Evolutionary conservation across 2,329 filamentous ascomycete species (phyloP).

Genomic region (Aciculosporium take): DNA sequence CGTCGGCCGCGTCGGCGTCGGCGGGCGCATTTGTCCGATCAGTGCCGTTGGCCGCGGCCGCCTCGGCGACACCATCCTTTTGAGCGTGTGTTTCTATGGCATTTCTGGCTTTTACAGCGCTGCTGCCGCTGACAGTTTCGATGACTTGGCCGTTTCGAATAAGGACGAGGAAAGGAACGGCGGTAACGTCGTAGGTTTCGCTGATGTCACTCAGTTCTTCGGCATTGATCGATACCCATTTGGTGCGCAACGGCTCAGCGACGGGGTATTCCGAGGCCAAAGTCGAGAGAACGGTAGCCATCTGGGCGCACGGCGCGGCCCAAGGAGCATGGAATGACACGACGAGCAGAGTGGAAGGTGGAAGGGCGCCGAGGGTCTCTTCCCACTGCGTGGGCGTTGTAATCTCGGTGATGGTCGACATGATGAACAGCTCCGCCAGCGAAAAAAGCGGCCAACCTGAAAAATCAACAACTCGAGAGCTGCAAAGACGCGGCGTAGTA

Average conservation of each 20-base stretch:
- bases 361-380: constrained; percentile 48
- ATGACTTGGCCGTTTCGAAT: constrained; percentile 61
- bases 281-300: constrained; percentile 72
- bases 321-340: constrained; percentile 94
- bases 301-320: constrained; percentile 91
- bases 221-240: constrained; percentile 84
- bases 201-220: constrained; percentile 87
- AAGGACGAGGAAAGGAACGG: constrained; percentile 83
- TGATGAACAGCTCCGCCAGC: constrained; percentile 21
- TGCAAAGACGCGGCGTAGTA: not conserved
- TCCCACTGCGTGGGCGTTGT: constrained; percentile 60
- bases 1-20: constrained; percentile 28
- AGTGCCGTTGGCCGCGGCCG: constrained; percentile 21
- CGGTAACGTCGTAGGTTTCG: constrained; percentile 85
- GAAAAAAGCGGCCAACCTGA: not conserved
- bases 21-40: constrained; percentile 22
- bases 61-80: constrained; percentile 20
- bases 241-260: constrained; percentile 49
- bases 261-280: constrained; percentile 76
- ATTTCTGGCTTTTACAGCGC: constrained; percentile 68
- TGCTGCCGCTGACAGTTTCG: constrained; percentile 79
- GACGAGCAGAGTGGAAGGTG: constrained; percentile 58
- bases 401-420: constrained; percentile 70
- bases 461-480: not conserved
- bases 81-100: constrained; percentile 74